These are phyloP conservation scores for Calocybe cyanea DNA, from an alignment of 768 basidiomycete genomes.

Conservation along the genomic window DNA sequence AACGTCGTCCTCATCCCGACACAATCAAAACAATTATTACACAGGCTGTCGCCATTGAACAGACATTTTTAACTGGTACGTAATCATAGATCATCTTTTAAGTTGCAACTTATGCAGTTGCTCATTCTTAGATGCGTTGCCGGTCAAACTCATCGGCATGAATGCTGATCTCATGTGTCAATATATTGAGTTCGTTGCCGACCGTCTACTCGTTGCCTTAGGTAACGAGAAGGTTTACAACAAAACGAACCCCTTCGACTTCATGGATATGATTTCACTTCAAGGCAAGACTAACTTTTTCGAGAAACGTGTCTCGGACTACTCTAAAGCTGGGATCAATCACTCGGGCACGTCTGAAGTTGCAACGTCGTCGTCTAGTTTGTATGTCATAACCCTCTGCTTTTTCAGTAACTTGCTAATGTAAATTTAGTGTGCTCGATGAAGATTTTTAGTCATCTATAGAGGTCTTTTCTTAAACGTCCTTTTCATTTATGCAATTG, in stretches of 20 bases:
- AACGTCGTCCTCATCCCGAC: conserved; percentile 77
- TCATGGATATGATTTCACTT: conserved; percentile 94
- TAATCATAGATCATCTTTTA: background rate
- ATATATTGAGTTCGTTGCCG: conserved; percentile 90
- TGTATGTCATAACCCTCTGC: background rate
- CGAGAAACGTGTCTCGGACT: conserved; percentile 90
- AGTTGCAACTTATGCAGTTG: background rate
- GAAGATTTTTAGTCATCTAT: conserved; percentile 13
- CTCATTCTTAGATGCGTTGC: conserved; percentile 67
- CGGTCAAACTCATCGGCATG: conserved; percentile 88
- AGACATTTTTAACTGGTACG: conserved; percentile 79
- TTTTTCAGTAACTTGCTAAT: background rate
- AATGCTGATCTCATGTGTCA: conserved; percentile 86
- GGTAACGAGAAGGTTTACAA: conserved; percentile 82
- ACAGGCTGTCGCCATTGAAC: conserved; percentile 83
- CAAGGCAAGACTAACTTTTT: conserved; percentile 98
- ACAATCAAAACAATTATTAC: conserved; percentile 68
- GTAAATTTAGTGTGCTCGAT: conserved; percentile 7
- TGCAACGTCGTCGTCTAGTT: conserved; percentile 1
- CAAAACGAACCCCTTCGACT: conserved; percentile 81
- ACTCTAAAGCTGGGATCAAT: conserved; percentile 65
- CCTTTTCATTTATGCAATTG: background rate
- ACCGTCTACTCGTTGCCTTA: conserved; percentile 79
- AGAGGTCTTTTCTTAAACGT: no score
- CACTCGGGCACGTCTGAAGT: conserved; percentile 18